A percentile compares a stretch with the other conserved stretches of the same genome.
phyloP scores from a whole-genome alignment of 805 yeast species.

The Kuraishia ogatae region DNA sequence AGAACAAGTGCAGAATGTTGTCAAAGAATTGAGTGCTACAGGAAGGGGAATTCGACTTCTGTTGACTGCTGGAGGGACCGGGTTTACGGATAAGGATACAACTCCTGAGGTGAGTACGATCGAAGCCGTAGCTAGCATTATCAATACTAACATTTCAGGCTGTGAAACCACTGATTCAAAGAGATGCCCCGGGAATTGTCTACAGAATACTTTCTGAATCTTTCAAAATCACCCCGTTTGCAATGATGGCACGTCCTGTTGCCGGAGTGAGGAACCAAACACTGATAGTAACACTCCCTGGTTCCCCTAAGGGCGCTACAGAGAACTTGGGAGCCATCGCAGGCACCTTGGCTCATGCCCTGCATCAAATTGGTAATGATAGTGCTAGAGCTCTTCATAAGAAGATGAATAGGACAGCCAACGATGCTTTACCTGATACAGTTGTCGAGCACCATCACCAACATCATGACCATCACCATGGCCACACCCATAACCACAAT shows the following conservation, averaged over 20 bases:
- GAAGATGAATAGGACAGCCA: slow-evolving; percentile 16
- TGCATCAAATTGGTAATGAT: slow-evolving; percentile 24
- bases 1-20: slow-evolving; percentile 19
- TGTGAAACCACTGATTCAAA: slow-evolving; percentile 29
- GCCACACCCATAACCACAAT: slow-evolving; percentile 10
- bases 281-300: slow-evolving; percentile 39
- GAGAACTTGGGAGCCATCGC: slow-evolving; percentile 34
- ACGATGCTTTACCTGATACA: slow-evolving; percentile 13
- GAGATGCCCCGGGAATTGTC: slow-evolving; percentile 39
- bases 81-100: slow-evolving; percentile 33
- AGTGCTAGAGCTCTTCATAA: slow-evolving; percentile 32
- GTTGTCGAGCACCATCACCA: background rate
- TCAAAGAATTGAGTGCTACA: slow-evolving; percentile 18
- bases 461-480: background rate
- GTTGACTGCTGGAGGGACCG: slow-evolving; percentile 47
- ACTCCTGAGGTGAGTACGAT: slow-evolving; percentile 31
- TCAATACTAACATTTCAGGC: slow-evolving; percentile 15
- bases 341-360: slow-evolving; percentile 32
- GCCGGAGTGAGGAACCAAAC: slow-evolving; percentile 33
- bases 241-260: slow-evolving; percentile 40
- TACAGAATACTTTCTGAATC: slow-evolving; percentile 37
- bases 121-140: no score
- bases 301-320: slow-evolving; percentile 39
- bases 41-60: slow-evolving; percentile 19
- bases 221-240: slow-evolving; percentile 34